Conservation (phyloP, 2,329 filamentous ascomycete species). For the Alternaria incomplexa region DNA sequence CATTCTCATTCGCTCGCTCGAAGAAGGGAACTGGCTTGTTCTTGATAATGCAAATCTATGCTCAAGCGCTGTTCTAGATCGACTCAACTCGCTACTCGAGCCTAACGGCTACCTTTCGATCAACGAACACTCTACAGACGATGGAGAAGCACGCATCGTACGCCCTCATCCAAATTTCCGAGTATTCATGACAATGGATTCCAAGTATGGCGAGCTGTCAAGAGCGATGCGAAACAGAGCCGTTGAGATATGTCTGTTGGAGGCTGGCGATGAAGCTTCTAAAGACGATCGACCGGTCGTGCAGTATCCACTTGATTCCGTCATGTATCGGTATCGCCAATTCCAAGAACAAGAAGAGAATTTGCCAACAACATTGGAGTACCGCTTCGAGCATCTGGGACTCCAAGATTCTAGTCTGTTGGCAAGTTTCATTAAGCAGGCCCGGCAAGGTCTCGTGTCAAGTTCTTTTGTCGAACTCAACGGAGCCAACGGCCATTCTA, state of each 20-base stretch:
- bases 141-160: slow-evolving; percentile 81
- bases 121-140: slow-evolving; percentile 86
- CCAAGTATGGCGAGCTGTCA: slow-evolving; percentile 89
- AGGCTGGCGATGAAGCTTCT: slow-evolving; percentile 12
- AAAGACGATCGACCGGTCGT: background rate
- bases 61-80: slow-evolving; percentile 90
- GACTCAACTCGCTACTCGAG: slow-evolving; percentile 92
- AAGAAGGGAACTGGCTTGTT: slow-evolving; percentile 88
- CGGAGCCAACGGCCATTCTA: background rate
- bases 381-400: slow-evolving; percentile 46
- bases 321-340: slow-evolving; percentile 48
- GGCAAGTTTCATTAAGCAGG: slow-evolving; percentile 40
- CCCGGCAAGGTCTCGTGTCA: slow-evolving; percentile 18
- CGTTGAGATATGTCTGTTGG: slow-evolving; percentile 78
- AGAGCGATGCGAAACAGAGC: slow-evolving; percentile 96
- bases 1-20: slow-evolving; percentile 83
- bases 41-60: slow-evolving; percentile 98
- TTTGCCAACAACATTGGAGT: slow-evolving; percentile 16
- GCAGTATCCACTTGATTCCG: slow-evolving; percentile 46
- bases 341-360: slow-evolving; percentile 20
- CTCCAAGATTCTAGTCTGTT: slow-evolving; percentile 36
- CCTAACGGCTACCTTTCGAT: slow-evolving; percentile 86
- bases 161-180: slow-evolving; percentile 85
- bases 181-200: slow-evolving; percentile 92
- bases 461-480: background rate